These are phyloP conservation scores for Parsonsia alboflavescens DNA, from an alignment of 257 asterid species.

Conservation along the genomic window DNA sequence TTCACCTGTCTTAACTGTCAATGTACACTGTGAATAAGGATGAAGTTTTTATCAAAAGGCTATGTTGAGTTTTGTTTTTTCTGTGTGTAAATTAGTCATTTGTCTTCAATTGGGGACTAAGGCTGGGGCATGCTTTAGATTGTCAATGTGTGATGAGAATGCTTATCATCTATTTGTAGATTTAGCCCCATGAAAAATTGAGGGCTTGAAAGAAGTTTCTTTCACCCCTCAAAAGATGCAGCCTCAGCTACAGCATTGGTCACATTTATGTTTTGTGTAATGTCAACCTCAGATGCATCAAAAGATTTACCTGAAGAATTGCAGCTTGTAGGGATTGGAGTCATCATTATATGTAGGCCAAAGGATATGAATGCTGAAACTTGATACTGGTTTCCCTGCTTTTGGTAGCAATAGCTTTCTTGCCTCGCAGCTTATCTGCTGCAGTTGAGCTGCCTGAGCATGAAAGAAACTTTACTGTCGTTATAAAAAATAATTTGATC, in stretches of 20 bases:
- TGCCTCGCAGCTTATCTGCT: conserved; percentile 24
- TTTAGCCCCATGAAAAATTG: neutral
- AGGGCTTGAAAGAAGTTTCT: neutral
- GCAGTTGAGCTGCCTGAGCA: neutral
- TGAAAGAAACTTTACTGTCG: neutral
- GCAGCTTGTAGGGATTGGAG: conserved; percentile 35
- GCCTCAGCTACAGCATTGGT: neutral
- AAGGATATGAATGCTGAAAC: conserved; percentile 44
- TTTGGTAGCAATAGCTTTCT: conserved; percentile 37
- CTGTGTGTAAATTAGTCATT: neutral
- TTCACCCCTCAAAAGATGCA: neutral
- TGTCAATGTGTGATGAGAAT: neutral
- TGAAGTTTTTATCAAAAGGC: neutral
- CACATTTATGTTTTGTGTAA: neutral
- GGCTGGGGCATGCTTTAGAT: neutral
- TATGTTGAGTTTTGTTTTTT: too few species aligned
- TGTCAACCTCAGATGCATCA: conserved; percentile 23
- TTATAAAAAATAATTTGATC: neutral
- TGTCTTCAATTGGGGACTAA: neutral
- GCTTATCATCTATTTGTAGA: too few species aligned
- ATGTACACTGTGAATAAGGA: neutral
- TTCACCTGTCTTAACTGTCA: neutral
- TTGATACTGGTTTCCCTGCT: conserved; percentile 38
- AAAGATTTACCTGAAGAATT: conserved; percentile 20
- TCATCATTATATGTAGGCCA: conserved; percentile 44